phyloP scores from a whole-genome alignment of 2,329 filamentous ascomycete species.

The Penicillium sp. region DNA sequence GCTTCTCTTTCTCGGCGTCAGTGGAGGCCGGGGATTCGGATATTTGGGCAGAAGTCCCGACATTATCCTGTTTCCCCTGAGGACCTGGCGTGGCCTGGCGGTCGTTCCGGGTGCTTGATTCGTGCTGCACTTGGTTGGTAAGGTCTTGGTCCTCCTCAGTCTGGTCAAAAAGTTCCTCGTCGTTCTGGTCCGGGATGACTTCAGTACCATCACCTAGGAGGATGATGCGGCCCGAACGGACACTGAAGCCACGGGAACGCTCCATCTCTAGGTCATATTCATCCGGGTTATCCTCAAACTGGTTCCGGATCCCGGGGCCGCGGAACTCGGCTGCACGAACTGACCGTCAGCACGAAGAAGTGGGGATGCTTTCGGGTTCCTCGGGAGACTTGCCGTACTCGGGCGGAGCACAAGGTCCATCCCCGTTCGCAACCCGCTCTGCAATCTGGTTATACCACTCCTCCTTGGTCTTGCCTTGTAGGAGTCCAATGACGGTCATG shows the following conservation, averaged over 20 bases:
- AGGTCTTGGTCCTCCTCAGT: conserved; percentile 83
- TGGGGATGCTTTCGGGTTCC: conserved; percentile 38
- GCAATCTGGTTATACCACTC: conserved; percentile 98
- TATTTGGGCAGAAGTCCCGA: conserved; percentile 25
- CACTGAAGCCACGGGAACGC: conserved; percentile 66
- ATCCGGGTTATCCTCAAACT: conserved; percentile 72
- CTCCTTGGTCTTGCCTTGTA: conserved; percentile 89
- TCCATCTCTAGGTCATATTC: conserved; percentile 54
- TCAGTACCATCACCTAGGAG: conserved; percentile 94
- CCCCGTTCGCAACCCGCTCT: conserved; percentile 89
- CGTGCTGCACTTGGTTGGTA: conserved; percentile 73
- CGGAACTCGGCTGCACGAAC: conserved; percentile 71
- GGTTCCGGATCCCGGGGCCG: conserved; percentile 76
- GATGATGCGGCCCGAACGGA: conserved; percentile 79
- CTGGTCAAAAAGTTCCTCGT: conserved; percentile 91
- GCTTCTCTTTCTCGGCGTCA: conserved; percentile 36
- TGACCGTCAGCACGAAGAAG: conserved; percentile 42
- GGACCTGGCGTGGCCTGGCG: conserved; percentile 55
- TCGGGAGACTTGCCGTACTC: conserved; percentile 89
- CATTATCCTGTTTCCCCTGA: conserved; percentile 34
- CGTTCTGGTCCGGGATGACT: conserved; percentile 81
- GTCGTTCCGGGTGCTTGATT: conserved; percentile 38
- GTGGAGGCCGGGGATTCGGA: conserved; percentile 40
- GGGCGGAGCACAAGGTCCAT: conserved; percentile 95
- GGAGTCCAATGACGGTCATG: conserved; percentile 84